Base-by-base conservation (phyloP, 2,329 filamentous ascomycete genomes). In the Calonectria pseudoturangicola region DNA sequence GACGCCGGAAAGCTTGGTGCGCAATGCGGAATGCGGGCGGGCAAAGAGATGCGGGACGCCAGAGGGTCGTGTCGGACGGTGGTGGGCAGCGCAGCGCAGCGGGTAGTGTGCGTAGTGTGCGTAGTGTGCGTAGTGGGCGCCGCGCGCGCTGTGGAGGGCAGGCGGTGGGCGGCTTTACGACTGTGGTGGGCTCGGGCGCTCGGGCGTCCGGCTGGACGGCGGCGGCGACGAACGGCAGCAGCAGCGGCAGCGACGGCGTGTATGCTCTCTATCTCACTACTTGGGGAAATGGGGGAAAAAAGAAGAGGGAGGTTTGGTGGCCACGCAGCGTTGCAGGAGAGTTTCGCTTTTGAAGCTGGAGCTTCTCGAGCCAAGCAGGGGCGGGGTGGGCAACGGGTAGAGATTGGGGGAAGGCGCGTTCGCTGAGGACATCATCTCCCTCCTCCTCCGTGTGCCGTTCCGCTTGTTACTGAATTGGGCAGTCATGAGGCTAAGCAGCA, bases 121-220 rank as follows among this genome's bases (percentile, higher is more conserved):
- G 28, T 30, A 56, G 51, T 36, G 50, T 21, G 18, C 21, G 33
- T 4, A 27, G 30, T 56, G 51, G 28, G 41, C 50, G 25, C 28
- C 4, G 30, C n/a, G 43, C 28, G n/a, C 48, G 66, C 43, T 48
- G 66, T 68, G 51, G 66, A 60, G 28, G 51, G 43, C 30, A 60
- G 74, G 77, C 68, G 71, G 73, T 77, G 73, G 68, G 64, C 69
- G 72, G 75, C 71, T 73, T 72, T 76, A 76, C 51, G 63, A 66
- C 75, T 74, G 76, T 75, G 74, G 54, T 58, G 54, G 30, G 77
- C 77, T 77, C 76, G 77, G 77, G 71, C 73, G 76, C 77, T 79
- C 77, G 77, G 77, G 77, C 77, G 73, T 79, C 77, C 77, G 77
- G 77, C 74, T 77, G 77, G 64, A 66, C 76, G 72, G 75, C 74